Conservation (phyloP, 768 basidiomycete genomes). For the Leccinum sublutescens region DNA sequence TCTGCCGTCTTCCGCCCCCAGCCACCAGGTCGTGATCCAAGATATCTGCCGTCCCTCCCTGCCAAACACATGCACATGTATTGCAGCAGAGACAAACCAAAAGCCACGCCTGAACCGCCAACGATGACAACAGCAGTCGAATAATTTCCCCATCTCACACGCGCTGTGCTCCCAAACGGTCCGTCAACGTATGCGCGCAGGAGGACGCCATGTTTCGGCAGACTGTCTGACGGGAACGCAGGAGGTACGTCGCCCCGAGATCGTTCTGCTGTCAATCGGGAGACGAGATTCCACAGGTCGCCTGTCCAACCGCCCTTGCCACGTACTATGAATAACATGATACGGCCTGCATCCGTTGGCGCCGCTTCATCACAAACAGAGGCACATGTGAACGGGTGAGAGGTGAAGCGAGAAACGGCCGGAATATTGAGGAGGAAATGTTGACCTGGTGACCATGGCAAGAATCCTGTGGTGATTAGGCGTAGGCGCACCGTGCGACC, state of each 20-base stretch:
- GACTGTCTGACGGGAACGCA: too few relatives aligned
- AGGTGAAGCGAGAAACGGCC: slow-evolving; percentile 54
- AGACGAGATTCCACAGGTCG: slow-evolving; percentile 58
- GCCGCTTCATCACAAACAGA: slow-evolving; percentile 53
- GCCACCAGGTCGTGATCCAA: slow-evolving; percentile 48
- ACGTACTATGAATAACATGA: slow-evolving; percentile 66
- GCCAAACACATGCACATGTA: slow-evolving; percentile 36
- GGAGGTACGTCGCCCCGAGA: too few relatives aligned
- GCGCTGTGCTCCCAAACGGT: too few relatives aligned
- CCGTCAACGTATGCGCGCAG: too few relatives aligned
- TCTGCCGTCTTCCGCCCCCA: slow-evolving; percentile 40
- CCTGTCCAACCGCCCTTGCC: slow-evolving; percentile 69
- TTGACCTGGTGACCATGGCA: slow-evolving; percentile 77
- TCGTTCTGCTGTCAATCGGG: background rate
- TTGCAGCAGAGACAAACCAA: too few relatives aligned
- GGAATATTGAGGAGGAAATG: slow-evolving; percentile 72
- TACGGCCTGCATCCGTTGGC: slow-evolving; percentile 45
- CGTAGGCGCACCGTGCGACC: slow-evolving; percentile 71
- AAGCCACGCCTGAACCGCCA: too few relatives aligned
- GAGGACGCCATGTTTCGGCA: too few relatives aligned
- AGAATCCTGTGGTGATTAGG: slow-evolving; percentile 51
- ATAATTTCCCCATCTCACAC: too few relatives aligned
- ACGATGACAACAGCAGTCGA: too few relatives aligned
- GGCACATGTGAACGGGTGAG: slow-evolving; percentile 74
- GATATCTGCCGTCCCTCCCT: slow-evolving; percentile 47